phyloP scores from a whole-genome alignment of 805 yeast genomes.

The Metschnikowia dekortorum region DNA sequence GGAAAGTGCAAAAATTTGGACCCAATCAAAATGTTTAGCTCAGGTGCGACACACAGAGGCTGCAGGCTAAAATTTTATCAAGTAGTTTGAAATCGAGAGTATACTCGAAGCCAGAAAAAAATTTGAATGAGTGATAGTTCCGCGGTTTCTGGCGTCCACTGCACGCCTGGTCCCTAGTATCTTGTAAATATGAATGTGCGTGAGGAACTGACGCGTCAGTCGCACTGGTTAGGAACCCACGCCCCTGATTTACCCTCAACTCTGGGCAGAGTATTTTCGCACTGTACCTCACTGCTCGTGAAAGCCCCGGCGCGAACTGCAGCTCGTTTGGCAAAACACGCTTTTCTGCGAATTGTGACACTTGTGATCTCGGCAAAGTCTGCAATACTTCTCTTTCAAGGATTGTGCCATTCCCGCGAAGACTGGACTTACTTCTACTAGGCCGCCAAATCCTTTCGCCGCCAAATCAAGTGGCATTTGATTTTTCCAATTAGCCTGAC shows the following conservation, averaged over 20 bases:
- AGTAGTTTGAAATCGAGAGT: no score
- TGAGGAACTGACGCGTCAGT: neutral
- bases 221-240: neutral
- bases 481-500: neutral
- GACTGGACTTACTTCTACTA: neutral
- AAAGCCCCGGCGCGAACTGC: slow-evolving; percentile 4
- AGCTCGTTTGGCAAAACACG: slow-evolving; percentile 2
- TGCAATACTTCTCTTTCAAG: neutral
- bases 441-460: neutral
- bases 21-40: no score
- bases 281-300: neutral
- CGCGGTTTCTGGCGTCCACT: neutral
- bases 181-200: neutral
- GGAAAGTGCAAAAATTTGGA: neutral
- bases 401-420: neutral
- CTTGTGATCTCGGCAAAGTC: slow-evolving; percentile 4
- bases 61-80: no score
- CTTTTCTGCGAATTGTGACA: slow-evolving; percentile 4
- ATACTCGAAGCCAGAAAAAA: no score
- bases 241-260: neutral
- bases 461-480: neutral
- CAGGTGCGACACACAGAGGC: no score
- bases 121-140: neutral
- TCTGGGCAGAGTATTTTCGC: neutral
- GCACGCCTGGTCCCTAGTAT: neutral